Conservation (phyloP, 2,329 filamentous ascomycete genomes). For the Thelonectria blattea region DNA sequence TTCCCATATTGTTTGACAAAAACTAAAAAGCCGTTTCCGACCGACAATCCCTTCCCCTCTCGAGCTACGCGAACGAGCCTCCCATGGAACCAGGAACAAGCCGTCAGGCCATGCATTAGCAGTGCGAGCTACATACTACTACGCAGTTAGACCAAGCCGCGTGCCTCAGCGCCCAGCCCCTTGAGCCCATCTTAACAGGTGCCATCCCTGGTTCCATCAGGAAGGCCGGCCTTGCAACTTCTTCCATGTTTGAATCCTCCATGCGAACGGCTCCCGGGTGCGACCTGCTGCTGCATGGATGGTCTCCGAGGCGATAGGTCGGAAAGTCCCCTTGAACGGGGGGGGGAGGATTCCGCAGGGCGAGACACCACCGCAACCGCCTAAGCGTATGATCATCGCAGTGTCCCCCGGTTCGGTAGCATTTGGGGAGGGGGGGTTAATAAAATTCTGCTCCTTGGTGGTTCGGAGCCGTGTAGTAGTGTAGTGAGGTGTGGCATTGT, state of each 20-base stretch:
- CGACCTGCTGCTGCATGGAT: too few species aligned
- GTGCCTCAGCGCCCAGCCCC: too few species aligned
- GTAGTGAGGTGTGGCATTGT: not conserved
- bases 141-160: too few species aligned
- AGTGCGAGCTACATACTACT: too few species aligned
- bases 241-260: not conserved
- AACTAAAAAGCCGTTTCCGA: not conserved
- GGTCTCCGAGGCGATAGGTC: not conserved
- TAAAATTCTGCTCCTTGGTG: not conserved
- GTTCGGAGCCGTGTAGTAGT: too few species aligned
- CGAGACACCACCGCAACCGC: not conserved
- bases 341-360: not conserved
- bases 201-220: too few species aligned
- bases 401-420: not conserved
- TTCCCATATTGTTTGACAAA: not conserved
- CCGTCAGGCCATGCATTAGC: not conserved
- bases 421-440: not conserved
- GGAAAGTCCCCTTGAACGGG: not conserved
- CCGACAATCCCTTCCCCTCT: not conserved
- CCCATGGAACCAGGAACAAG: not conserved
- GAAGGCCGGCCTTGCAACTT: too few species aligned
- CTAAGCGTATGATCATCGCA: not conserved
- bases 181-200: too few species aligned
- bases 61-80: not conserved
- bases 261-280: too few species aligned